Evolutionary conservation across 305 asterid genomes (phyloP).

Genomic region (Andrographis paniculata): DNA sequence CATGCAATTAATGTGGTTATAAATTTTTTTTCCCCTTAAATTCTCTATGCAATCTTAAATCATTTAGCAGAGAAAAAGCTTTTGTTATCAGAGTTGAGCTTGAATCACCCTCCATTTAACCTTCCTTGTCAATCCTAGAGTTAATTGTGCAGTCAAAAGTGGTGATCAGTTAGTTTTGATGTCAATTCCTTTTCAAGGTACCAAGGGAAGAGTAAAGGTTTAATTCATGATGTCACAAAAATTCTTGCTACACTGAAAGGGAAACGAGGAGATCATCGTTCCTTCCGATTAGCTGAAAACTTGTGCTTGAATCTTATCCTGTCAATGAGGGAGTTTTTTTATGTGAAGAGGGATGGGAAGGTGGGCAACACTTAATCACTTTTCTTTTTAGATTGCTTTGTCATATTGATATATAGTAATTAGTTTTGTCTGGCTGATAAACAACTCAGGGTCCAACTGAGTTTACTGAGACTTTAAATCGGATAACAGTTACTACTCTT

Average conservation of each 20-base stretch:
- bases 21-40: too few relatives aligned
- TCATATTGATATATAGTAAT: constrained; percentile 13
- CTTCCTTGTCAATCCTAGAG: constrained; percentile 11
- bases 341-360: constrained; percentile 95
- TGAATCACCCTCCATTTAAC: too few relatives aligned
- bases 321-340: constrained; percentile 86
- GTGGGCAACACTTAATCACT: constrained; percentile 33
- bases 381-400: constrained; percentile 18
- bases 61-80: too few relatives aligned
- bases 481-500: constrained; percentile 71
- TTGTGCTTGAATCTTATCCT: constrained; percentile 89
- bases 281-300: constrained; percentile 89
- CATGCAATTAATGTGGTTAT: too few relatives aligned
- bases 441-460: constrained; percentile 89
- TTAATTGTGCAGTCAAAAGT: constrained; percentile 16
- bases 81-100: too few relatives aligned
- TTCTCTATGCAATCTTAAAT: too few relatives aligned
- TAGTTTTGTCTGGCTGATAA: constrained; percentile 21
- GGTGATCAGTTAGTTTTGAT: constrained; percentile 11
- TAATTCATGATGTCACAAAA: constrained; percentile 90
- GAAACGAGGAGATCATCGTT: constrained; percentile 95
- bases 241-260: constrained; percentile 80
- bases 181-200: constrained; percentile 53
- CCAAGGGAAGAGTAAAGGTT: constrained; percentile 90
- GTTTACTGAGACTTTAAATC: constrained; percentile 90